Evolutionary conservation across 805 yeast genomes (phyloP).

Genomic region (Zygotorulaspora chibaensis): DNA sequence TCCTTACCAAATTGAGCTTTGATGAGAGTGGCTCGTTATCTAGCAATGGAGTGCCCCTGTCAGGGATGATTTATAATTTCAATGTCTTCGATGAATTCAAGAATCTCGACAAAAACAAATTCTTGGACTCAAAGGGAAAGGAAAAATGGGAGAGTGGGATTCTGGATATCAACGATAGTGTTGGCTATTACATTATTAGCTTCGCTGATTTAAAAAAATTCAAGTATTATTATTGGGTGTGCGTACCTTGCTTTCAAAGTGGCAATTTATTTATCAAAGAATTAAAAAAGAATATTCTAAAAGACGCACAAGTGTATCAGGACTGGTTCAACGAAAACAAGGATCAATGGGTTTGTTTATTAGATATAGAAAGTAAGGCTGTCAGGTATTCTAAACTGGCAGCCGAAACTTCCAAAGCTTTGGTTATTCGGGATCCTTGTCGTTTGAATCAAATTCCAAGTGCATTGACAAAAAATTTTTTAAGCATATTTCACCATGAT

Average conservation of each 20-base stretch:
- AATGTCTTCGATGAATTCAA: constrained; percentile 89
- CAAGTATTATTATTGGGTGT: constrained; percentile 85
- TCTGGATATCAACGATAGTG: constrained; percentile 25
- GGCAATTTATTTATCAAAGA: constrained; percentile 11
- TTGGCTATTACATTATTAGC: constrained; percentile 49
- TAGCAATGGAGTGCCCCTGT: constrained; percentile 9
- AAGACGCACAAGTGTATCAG: constrained; percentile 7
- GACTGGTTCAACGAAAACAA: constrained; percentile 19
- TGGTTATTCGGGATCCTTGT: constrained; percentile 42
- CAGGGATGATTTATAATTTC: constrained; percentile 51
- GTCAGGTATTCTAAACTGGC: constrained; percentile 13
- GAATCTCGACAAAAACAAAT: constrained; percentile 53
- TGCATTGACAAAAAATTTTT: constrained; percentile 54
- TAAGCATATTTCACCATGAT: constrained; percentile 41
- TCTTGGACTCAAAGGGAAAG: constrained; percentile 44
- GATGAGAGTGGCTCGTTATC: constrained; percentile 11
- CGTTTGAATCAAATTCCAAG: constrained; percentile 41
- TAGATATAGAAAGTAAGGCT: constrained; percentile 19
- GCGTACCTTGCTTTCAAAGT: constrained; percentile 58
- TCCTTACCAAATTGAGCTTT: constrained; percentile 35
- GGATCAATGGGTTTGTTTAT: constrained; percentile 31
- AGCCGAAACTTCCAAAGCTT: constrained; percentile 13
- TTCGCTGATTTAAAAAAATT: constrained; percentile 89
- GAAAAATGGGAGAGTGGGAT: constrained; percentile 30
- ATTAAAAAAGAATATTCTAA: background rate